phyloP scores from a whole-genome alignment of 2,329 filamentous ascomycete species.

The Malbranchea zuffiana region DNA sequence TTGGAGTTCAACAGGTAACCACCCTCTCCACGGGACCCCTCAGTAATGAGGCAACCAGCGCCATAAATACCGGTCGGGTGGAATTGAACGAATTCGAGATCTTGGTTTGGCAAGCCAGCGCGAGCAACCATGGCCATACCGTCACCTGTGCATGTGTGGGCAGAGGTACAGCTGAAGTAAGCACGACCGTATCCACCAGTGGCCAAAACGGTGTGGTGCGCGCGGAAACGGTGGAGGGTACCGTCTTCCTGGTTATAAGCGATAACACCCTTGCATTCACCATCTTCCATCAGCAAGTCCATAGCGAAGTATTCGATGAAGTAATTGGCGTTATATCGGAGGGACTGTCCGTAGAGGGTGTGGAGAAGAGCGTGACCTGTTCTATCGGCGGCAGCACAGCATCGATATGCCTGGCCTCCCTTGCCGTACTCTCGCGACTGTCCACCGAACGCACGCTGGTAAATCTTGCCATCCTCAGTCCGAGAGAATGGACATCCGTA shows the following conservation, averaged over 20 bases:
- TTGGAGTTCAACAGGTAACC: slow-evolving; percentile 95
- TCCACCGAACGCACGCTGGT: slow-evolving; percentile 80
- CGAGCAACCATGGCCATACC: slow-evolving; percentile 99
- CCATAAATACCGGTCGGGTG: slow-evolving; percentile 99
- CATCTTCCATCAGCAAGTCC: slow-evolving; percentile 94
- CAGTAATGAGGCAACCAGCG: slow-evolving; percentile 93
- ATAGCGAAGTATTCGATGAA: slow-evolving; percentile 99
- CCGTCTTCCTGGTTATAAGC: slow-evolving; percentile 99
- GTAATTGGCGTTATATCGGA: slow-evolving; percentile 98
- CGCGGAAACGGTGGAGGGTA: slow-evolving; percentile 90
- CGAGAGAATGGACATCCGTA: slow-evolving; percentile 45
- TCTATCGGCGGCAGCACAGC: slow-evolving; percentile 90
- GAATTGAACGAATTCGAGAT: slow-evolving; percentile 99
- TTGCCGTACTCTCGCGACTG: slow-evolving; percentile 93
- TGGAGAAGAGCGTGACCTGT: slow-evolving; percentile 96
- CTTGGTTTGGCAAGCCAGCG: slow-evolving; percentile 95
- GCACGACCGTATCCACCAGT: slow-evolving; percentile 96
- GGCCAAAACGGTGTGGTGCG: slow-evolving; percentile 91
- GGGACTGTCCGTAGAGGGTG: slow-evolving; percentile 94
- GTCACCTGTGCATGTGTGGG: slow-evolving; percentile 97
- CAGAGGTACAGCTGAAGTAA: slow-evolving; percentile 97
- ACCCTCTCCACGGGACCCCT: slow-evolving; percentile 95
- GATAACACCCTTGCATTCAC: slow-evolving; percentile 89
- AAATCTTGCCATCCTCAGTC: slow-evolving; percentile 23
- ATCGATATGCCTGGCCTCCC: slow-evolving; percentile 95